Conservation (phyloP, 176 grass and related monocot genomes). For the Musa troglodytarum region DNA sequence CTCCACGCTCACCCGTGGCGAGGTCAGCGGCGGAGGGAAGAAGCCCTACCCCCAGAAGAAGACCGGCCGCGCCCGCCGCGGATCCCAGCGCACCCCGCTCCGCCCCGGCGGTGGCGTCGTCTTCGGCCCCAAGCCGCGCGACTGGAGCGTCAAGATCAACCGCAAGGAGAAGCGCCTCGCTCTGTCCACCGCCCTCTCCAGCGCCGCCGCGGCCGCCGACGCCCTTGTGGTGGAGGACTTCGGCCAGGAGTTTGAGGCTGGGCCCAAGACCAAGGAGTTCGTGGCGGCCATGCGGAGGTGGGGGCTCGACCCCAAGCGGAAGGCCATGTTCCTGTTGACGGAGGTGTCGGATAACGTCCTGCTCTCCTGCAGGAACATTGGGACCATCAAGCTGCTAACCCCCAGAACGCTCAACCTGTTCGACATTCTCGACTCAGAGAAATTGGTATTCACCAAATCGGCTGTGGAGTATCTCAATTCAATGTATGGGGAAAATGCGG, state of each 20-base stretch:
- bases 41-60: conserved; percentile 96
- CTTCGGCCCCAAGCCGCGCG: conserved; percentile 89
- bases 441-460: conserved; percentile 63
- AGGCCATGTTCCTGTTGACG: conserved; percentile 66
- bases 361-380: conserved; percentile 82
- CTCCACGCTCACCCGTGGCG: conserved; percentile 81
- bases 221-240: conserved; percentile 87
- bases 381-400: conserved; percentile 86
- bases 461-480: conserved; percentile 78
- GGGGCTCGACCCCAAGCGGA: conserved; percentile 82
- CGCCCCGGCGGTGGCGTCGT: conserved; percentile 87
- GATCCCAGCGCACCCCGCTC: conserved; percentile 75
- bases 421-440: conserved; percentile 58
- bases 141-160: conserved; percentile 99
- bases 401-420: conserved; percentile 91
- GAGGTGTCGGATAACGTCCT: conserved; percentile 62
- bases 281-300: conserved; percentile 69
- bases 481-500: conserved; percentile 44
- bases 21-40: conserved; percentile 69
- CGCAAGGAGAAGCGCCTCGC: conserved; percentile 97
- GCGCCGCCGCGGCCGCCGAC: conserved; percentile 60
- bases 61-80: conserved; percentile 69
- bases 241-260: conserved; percentile 10
- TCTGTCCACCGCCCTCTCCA: conserved; percentile 76
- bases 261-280: conserved; percentile 41